These are phyloP conservation scores for Diaporthe citrichinensis DNA, from an alignment of 2,329 filamentous ascomycete species.

Conservation along the genomic window DNA sequence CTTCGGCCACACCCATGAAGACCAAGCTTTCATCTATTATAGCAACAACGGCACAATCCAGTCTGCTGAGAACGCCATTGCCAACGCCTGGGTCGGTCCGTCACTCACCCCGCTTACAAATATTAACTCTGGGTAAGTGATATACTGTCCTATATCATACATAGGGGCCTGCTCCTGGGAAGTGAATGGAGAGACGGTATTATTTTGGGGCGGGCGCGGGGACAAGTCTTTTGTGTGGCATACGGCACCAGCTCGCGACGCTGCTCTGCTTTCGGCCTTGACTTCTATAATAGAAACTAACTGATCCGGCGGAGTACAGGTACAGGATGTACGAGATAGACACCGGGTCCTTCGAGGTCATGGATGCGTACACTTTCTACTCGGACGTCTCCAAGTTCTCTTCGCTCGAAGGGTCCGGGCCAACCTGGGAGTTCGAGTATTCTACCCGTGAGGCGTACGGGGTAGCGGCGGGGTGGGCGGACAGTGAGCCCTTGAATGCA, in stretches of 20 bases:
- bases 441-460: constrained; percentile 59
- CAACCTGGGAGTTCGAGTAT: constrained; percentile 59
- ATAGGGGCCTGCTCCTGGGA: not conserved
- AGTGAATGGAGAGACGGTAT: not conserved
- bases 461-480: constrained; percentile 54
- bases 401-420: constrained; percentile 50
- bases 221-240: not conserved
- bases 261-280: too few relatives aligned
- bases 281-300: not conserved
- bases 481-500: constrained; percentile 67
- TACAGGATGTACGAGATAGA: constrained; percentile 62
- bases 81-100: constrained; percentile 58
- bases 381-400: constrained; percentile 58
- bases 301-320: not conserved
- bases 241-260: too few relatives aligned
- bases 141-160: not conserved
- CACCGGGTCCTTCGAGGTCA: constrained; percentile 57
- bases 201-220: too few relatives aligned
- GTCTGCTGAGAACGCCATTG: constrained; percentile 53
- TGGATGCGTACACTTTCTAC: constrained; percentile 59
- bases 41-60: constrained; percentile 63
- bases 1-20: constrained; percentile 59
- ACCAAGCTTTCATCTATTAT: constrained; percentile 61
- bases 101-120: constrained; percentile 63
- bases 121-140: constrained; percentile 53